Percentiles rank a stretch among this genome's conserved stretches.
Conservation (phyloP, 768 basidiomycete species). For the Harrya chromipes region DNA sequence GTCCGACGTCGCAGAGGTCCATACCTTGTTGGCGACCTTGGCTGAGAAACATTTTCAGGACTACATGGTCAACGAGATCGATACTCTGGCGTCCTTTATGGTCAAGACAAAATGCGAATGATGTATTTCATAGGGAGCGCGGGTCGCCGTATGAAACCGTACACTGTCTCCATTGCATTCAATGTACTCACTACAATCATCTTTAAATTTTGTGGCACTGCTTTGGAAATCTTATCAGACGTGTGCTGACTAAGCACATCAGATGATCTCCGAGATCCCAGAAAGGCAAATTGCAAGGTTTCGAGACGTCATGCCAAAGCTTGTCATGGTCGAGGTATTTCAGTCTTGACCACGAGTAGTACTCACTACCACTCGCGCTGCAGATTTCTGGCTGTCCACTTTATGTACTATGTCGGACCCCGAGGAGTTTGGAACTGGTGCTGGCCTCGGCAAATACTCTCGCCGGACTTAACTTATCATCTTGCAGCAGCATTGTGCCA, state of each 20-base stretch:
- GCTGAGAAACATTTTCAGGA: slow-evolving; percentile 75
- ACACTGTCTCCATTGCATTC: neutral
- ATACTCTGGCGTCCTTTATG: slow-evolving; percentile 81
- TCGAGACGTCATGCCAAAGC: neutral
- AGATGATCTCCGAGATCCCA: slow-evolving; percentile 1
- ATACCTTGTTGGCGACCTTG: slow-evolving; percentile 61
- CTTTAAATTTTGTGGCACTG: neutral
- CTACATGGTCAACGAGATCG: slow-evolving; percentile 63
- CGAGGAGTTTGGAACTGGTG: slow-evolving; percentile 1
- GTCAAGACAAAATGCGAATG: slow-evolving; percentile 58
- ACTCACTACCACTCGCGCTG: neutral
- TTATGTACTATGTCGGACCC: neutral
- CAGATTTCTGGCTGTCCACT: neutral
- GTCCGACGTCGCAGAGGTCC: slow-evolving; percentile 67
- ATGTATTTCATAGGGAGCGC: slow-evolving; percentile 19
- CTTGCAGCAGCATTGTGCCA: neutral
- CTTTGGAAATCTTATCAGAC: slow-evolving; percentile 26
- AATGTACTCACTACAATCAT: slow-evolving; percentile 17
- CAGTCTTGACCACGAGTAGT: neutral
- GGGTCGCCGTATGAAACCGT: slow-evolving; percentile 19
- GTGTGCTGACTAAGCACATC: slow-evolving; percentile 20
- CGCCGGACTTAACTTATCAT: neutral
- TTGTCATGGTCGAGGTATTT: neutral
- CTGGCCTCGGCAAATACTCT: neutral
- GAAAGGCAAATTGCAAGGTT: slow-evolving; percentile 7